These are phyloP conservation scores for Gloeophyllum trabeum DNA, from an alignment of 768 basidiomycete species.

Conservation along the genomic window DNA sequence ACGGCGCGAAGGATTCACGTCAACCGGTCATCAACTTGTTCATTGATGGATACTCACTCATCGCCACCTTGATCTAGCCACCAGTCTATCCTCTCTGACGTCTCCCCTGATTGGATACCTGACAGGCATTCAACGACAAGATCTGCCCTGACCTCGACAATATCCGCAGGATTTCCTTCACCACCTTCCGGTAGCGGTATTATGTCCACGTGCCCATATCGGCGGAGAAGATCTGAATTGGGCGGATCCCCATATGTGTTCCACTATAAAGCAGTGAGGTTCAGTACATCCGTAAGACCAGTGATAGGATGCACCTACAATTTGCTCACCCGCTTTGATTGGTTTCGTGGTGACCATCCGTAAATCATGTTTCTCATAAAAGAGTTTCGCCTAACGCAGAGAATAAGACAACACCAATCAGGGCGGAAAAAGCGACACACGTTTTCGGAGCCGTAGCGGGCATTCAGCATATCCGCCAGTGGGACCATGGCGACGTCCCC, in stretches of 20 bases:
- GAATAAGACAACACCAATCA: slow-evolving; percentile 2
- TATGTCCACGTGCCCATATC: slow-evolving; percentile 88
- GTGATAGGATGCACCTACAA: slow-evolving; percentile 31
- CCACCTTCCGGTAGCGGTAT: slow-evolving; percentile 39
- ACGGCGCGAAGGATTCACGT: no score
- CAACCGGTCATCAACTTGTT: no score
- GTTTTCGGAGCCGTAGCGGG: slow-evolving; percentile 75
- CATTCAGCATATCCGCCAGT: slow-evolving; percentile 94
- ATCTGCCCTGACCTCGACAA: slow-evolving; percentile 72
- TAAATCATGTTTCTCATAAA: slow-evolving; percentile 60
- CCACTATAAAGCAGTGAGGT: slow-evolving; percentile 37
- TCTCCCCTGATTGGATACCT: slow-evolving; percentile 11
- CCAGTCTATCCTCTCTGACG: slow-evolving; percentile 73
- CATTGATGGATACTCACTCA: slow-evolving; percentile 62
- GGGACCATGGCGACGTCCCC: slow-evolving; percentile 85
- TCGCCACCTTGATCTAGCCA: slow-evolving; percentile 88
- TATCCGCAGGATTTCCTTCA: slow-evolving; percentile 65
- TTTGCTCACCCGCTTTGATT: slow-evolving; percentile 75
- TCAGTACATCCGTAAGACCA: not conserved
- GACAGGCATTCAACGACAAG: slow-evolving; percentile 37
- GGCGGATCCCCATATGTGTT: slow-evolving; percentile 94
- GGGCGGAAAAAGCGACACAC: slow-evolving; percentile 31
- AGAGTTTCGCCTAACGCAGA: slow-evolving; percentile 61
- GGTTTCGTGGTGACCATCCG: slow-evolving; percentile 73
- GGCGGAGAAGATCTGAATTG: slow-evolving; percentile 86